phyloP scores from a whole-genome alignment of 345 rosid species.

The Stellera chamaejasme region DNA sequence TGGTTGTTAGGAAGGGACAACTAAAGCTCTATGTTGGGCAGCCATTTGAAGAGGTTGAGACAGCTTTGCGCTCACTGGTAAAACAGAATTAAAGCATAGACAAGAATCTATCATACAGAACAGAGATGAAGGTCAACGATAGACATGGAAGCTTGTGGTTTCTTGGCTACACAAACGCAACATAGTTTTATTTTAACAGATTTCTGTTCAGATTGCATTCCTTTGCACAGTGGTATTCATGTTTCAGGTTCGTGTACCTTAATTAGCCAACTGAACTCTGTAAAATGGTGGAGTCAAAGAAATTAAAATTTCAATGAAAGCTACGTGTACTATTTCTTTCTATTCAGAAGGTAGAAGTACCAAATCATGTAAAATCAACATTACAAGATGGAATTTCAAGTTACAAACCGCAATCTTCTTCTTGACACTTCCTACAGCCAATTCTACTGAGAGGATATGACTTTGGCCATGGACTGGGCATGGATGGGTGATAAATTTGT shows the following conservation, averaged over 20 bases:
- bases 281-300: too few species aligned
- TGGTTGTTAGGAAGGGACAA: slow-evolving; percentile 68
- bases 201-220: too few species aligned
- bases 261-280: too few species aligned
- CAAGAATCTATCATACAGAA: background rate
- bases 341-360: too few species aligned
- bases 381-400: slow-evolving; percentile 11
- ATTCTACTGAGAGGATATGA: slow-evolving; percentile 26
- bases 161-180: too few species aligned
- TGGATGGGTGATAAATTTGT: slow-evolving; percentile 41
- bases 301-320: too few species aligned
- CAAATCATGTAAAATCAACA: slow-evolving; percentile 16
- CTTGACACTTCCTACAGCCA: background rate
- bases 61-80: slow-evolving; percentile 45
- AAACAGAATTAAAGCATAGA: slow-evolving; percentile 17
- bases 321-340: too few species aligned
- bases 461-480: slow-evolving; percentile 62
- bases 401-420: background rate
- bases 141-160: too few species aligned
- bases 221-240: too few species aligned
- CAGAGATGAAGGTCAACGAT: too few species aligned
- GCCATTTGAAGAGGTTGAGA: slow-evolving; percentile 63
- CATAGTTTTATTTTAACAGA: too few species aligned
- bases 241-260: too few species aligned
- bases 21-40: slow-evolving; percentile 73